Percentiles rank a stretch among this genome's conserved stretches.
Conservation (phyloP, 768 basidiomycete genomes). For the Amanita thiersii region DNA sequence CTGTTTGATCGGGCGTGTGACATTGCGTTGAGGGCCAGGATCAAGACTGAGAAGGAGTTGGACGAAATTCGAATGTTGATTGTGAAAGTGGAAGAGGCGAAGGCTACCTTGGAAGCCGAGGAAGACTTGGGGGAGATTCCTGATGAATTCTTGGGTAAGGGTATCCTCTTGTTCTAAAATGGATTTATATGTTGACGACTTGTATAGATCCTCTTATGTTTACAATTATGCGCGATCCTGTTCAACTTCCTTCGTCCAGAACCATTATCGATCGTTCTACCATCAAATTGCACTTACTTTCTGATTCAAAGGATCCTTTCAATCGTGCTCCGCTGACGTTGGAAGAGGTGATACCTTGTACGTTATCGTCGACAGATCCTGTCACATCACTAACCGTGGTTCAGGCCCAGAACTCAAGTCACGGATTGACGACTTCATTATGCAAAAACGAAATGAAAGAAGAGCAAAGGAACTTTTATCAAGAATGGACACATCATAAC, state of each 20-base stretch:
- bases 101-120: slow-evolving; percentile 74
- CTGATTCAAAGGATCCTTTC: slow-evolving; percentile 91
- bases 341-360: slow-evolving; percentile 74
- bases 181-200: slow-evolving; percentile 8
- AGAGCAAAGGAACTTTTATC: slow-evolving; percentile 10
- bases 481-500: slow-evolving; percentile 5
- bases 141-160: slow-evolving; percentile 87
- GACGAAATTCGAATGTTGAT: slow-evolving; percentile 63
- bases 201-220: slow-evolving; percentile 78
- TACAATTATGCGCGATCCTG: slow-evolving; percentile 93
- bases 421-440: slow-evolving; percentile 65
- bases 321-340: slow-evolving; percentile 79
- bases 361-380: slow-evolving; percentile 17
- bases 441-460: slow-evolving; percentile 42
- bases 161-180: slow-evolving; percentile 5
- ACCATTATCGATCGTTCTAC: slow-evolving; percentile 79
- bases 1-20: slow-evolving; percentile 75
- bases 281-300: slow-evolving; percentile 91
- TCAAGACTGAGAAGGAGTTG: slow-evolving; percentile 79
- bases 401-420: slow-evolving; percentile 64
- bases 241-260: slow-evolving; percentile 77
- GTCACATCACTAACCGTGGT: slow-evolving; percentile 8
- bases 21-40: slow-evolving; percentile 47
- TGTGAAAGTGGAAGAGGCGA: slow-evolving; percentile 76
- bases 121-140: slow-evolving; percentile 90